Conservation (phyloP, 192 early-diverging fungal species). For the Linnemannia elongata region DNA sequence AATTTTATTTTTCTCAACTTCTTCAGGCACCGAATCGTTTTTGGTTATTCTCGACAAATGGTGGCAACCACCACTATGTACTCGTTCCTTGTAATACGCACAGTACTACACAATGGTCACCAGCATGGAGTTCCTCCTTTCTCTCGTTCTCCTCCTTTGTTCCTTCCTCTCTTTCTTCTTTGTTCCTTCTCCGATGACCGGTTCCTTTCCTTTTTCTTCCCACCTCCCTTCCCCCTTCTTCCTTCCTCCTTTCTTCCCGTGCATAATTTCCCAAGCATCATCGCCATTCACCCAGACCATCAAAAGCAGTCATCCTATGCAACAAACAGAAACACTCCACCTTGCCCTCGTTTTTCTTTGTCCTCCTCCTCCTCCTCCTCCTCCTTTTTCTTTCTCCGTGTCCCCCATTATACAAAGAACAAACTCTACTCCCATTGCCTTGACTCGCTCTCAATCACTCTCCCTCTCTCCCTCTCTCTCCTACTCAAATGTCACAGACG, state of each 20-base stretch:
- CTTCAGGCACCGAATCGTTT: background rate
- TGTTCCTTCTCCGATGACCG: background rate
- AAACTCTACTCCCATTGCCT: too few species aligned
- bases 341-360: too few species aligned
- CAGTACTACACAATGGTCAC: too few species aligned
- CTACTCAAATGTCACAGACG: conserved; percentile 5
- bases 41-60: too few species aligned
- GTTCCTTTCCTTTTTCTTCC: background rate
- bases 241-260: background rate
- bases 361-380: too few species aligned
- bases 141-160: background rate
- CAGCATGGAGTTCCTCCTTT: background rate
- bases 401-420: too few species aligned
- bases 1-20: background rate
- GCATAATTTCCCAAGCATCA: background rate
- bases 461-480: too few species aligned
- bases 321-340: background rate
- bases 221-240: background rate
- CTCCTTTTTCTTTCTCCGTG: too few species aligned
- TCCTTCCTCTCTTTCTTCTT: background rate
- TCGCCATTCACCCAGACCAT: background rate
- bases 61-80: background rate
- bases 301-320: conserved; percentile 1
- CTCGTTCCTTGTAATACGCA: background rate
- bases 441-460: too few species aligned